Base-by-base conservation (phyloP, 169 alveolate species). In the Besnoitia besnoiti region DNA sequence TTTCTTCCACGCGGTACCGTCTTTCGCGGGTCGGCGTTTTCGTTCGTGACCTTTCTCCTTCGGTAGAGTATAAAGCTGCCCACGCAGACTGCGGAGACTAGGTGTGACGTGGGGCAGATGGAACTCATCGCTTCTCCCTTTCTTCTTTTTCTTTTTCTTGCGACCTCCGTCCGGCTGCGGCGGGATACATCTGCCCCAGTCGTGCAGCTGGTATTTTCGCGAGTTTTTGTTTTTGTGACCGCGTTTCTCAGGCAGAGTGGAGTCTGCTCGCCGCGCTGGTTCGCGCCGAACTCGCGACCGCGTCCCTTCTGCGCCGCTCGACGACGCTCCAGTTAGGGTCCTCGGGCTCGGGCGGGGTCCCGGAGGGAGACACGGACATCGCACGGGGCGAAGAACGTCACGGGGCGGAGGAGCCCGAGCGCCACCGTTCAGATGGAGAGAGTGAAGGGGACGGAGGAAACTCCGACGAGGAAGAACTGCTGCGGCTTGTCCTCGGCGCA, bases 251-350 rank as follows among this genome's bases (percentile, higher is more conserved):
- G 84, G 84, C 84, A 5, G 49, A 39, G 46, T 73, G 84, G 84
- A 14, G 49, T 73, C 16, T 73, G 30, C 84, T 37, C 30, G 84
- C 84, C 49, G 84, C 84, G 21, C 84, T 73, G 30, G 33, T 73
- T 73, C 40, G 84, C 49, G 84, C 84, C 46, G 84, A 73, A 44
- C 84, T 73, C 40, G 42, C 84, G 84, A 55, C 73, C 73, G 73
- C 30, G 30, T 55, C 73, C 73, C 73, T 55, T 21, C 73, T 55
- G 35, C 73, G n/a, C 73, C 73, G 73, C 73, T 27, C 73, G 73
- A 49, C 55, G 5, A 5, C 24, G 55, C 55, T 49, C 24, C 55
- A n/a, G n/a, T n/a, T n/a, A n/a, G n/a, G n/a, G n/a, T n/a, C n/a
- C n/a, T n/a, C n/a, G n/a, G 55, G 55, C 55, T 14, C 55, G 55